These are phyloP conservation scores for Vinca minor DNA, from an alignment of 257 asterid genomes.

Conservation along the genomic window DNA sequence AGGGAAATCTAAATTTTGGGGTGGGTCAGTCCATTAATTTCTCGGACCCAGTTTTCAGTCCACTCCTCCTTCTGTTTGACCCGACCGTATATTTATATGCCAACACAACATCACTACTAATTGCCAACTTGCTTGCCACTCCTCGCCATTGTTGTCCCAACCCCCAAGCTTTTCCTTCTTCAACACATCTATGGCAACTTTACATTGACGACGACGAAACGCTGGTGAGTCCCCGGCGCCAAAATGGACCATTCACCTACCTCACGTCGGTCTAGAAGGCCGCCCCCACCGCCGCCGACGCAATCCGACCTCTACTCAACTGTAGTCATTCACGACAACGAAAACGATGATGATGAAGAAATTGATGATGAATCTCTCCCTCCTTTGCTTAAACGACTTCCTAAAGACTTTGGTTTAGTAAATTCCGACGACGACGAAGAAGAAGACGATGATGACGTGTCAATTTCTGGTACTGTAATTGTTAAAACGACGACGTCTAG, in stretches of 20 bases:
- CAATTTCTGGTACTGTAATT: constrained; percentile 77
- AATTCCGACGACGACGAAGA: constrained; percentile 40
- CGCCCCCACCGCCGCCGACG: constrained; percentile 50
- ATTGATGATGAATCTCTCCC: constrained; percentile 73
- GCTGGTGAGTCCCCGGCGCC: background rate
- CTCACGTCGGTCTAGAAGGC: constrained; percentile 53
- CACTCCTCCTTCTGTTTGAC: background rate
- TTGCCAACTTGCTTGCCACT: background rate
- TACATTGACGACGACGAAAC: no score
- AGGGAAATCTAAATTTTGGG: no score
- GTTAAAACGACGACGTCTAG: constrained; percentile 54
- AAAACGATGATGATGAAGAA: constrained; percentile 26
- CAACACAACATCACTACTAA: background rate
- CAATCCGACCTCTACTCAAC: constrained; percentile 62
- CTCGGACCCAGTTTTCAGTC: background rate
- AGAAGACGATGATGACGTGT: constrained; percentile 37
- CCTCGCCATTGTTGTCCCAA: background rate
- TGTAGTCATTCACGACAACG: constrained; percentile 32
- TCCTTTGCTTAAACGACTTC: constrained; percentile 71
- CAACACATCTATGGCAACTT: background rate
- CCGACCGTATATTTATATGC: background rate
- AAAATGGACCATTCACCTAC: constrained; percentile 54
- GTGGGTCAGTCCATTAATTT: no score
- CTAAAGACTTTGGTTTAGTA: constrained; percentile 78
- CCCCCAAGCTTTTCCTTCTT: background rate